Conservation (phyloP, 371 early-diverging fungal species). For the Blakeslea trispora region DNA sequence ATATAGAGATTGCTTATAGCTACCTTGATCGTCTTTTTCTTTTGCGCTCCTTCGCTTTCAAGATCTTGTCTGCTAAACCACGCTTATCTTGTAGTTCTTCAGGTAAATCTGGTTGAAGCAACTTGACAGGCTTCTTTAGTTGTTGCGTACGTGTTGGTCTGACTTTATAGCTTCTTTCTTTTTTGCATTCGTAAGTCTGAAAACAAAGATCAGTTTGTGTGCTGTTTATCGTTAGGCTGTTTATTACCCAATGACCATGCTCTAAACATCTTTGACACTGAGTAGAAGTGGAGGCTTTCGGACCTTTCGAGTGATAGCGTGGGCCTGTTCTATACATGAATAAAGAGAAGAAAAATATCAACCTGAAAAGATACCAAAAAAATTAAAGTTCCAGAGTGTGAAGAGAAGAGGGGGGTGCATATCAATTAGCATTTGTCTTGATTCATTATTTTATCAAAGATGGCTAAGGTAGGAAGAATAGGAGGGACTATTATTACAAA, state of each 20-base stretch:
- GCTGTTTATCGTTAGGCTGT: too few relatives aligned
- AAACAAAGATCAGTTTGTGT: too few relatives aligned
- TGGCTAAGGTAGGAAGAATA: too few relatives aligned
- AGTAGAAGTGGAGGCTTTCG: slow-evolving; percentile 54
- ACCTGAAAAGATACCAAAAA: too few relatives aligned
- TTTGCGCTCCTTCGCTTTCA: slow-evolving; percentile 51
- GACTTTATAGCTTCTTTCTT: slow-evolving; percentile 50
- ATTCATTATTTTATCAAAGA: too few relatives aligned
- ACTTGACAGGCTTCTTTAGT: slow-evolving; percentile 57
- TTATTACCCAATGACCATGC: slow-evolving; percentile 60
- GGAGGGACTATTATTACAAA: too few relatives aligned
- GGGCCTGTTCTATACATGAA: slow-evolving; percentile 44
- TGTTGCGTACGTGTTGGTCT: slow-evolving; percentile 69
- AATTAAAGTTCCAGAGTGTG: too few relatives aligned
- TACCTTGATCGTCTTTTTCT: slow-evolving; percentile 29
- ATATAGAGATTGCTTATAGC: not conserved
- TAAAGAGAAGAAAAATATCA: slow-evolving; percentile 4
- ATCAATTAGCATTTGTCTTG: too few relatives aligned
- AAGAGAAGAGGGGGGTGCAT: too few relatives aligned
- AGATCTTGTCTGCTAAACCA: slow-evolving; percentile 58
- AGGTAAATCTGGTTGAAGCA: slow-evolving; percentile 52
- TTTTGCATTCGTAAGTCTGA: slow-evolving; percentile 65
- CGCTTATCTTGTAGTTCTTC: slow-evolving; percentile 54
- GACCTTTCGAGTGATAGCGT: slow-evolving; percentile 28
- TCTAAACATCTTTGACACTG: slow-evolving; percentile 67